Evolutionary conservation across 2,329 filamentous ascomycete species (phyloP), one percentile per base, ranked within the genome.

Genomic region (Chrysoporthe puriensis): DNA sequence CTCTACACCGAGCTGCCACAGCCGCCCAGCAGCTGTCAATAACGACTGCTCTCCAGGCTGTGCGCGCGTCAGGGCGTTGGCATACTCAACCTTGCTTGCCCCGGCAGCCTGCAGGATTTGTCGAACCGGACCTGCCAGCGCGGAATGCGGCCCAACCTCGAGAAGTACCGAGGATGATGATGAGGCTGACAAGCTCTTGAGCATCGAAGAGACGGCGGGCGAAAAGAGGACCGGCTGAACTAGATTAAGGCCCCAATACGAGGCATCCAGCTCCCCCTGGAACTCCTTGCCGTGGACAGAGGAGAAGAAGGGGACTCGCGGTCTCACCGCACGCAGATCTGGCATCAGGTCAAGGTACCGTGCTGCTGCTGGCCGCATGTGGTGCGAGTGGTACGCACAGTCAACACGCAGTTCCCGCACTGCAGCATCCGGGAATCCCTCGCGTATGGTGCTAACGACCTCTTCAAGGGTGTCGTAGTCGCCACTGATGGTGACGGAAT

Each of bases 381-480:
- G 76, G 50, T 68, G 74, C 70, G 4, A 65, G 48, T 50, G 48
- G n/a, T 50, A 50, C 3, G 48, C 48, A 26, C 48, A 50, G n/a
- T 50, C 66, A 6, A 77, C 73, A 2, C 61, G 63, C 1, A 79
- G 72, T 14, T 67, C 69, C 3, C 74, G 70, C 4, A 67, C 64
- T 34, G 78, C 78, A 0, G 75, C 70, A 14, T 61, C 66, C 11
- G 44, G 26, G 4, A 36, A 18, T n/a, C 75, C 70, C 5, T 71
- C 70, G 3, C 72, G 54, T n/a, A 77, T 66, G 34, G 66, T 46
- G 3, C 61, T 46, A 11, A 72, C 66, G 0, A 78, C 63, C 4
- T 70, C 69, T 11, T 74, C 66, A 3, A 80, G 69, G 2, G 70
- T 72, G 2, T 78, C 78, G 0, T 78, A 78, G 4, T 50, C 48